Evolutionary conservation across 345 rosid genomes (phyloP), one percentile per base, ranked within the genome.

Genomic region (Bruguiera gymnorhiza): DNA sequence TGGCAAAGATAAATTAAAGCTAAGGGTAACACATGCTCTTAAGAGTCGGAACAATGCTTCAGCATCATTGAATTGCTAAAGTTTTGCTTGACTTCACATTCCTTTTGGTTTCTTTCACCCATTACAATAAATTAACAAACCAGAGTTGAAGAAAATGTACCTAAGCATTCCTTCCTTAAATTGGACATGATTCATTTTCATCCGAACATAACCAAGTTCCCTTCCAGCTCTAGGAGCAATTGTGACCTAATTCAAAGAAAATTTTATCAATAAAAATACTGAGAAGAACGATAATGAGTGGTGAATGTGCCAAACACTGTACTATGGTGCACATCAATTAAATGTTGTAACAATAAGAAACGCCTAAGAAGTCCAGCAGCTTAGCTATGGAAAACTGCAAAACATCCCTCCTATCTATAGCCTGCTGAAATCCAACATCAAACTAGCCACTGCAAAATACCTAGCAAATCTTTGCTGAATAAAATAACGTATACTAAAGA

Each of bases 191-290:
- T 93, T 92, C 90, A 89, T 86, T 83, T 93, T 93, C 85, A 86
- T 75, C 66, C 96, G 88, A 74, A 86, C 97, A 77, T 93, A 90
- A 59, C 97, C 98, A 82, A 90, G 71, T 72, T 88, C 98, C 78
- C 97, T 84, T 64, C 98, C 97, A 62, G 97, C 97, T 83, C 98
- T 80, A 53, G 98, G 98, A 76, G 96, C 82, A 60, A 93, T 93
- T 16, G 98, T 88, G 59, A 90, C 80, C 98, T 93, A 82, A 69
- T 72, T 68, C 72, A 77, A 76, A 72, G 5, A 19, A 1, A 37
- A 52, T 26, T 63, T 24, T 16, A 34, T 55, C n/a, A 39, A 60
- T 34, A 5, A 39, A 39, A 39, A 39, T 39, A 39, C 46, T 39
- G 15, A 37, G 4, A 13, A 43, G 37, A 13, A 43, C 6, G 1